A percentile compares a stretch with the other conserved stretches of the same genome.
phyloP scores from a whole-genome alignment of 495 filamentous ascomycete genomes.

The Penicillium nucicola region DNA sequence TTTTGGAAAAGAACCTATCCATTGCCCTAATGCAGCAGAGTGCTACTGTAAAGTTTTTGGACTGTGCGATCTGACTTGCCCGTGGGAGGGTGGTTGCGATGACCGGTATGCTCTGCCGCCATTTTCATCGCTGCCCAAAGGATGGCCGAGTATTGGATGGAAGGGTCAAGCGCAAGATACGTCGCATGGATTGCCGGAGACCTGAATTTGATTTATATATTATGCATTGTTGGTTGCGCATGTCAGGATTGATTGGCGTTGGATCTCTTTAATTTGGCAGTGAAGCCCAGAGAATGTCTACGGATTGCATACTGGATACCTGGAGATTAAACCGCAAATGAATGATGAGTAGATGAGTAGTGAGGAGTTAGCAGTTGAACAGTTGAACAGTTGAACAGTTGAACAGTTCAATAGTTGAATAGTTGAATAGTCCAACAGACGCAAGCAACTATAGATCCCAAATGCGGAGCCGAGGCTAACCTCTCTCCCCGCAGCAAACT shows the following conservation, averaged over 20 bases:
- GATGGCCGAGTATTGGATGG: constrained; percentile 54
- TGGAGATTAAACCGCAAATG: too few species aligned
- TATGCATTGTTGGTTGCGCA: not conserved
- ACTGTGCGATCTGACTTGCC: constrained; percentile 50
- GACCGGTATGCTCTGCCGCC: constrained; percentile 48
- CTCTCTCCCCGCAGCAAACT: constrained; percentile 21
- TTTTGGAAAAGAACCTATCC: constrained; percentile 48
- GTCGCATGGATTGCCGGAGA: constrained; percentile 34
- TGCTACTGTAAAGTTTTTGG: constrained; percentile 68
- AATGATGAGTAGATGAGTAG: too few species aligned
- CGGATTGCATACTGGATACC: too few species aligned
- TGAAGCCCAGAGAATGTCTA: not conserved
- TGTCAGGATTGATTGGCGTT: too few species aligned
- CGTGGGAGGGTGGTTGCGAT: constrained; percentile 30
- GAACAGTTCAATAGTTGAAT: too few species aligned
- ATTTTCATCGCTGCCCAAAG: constrained; percentile 43
- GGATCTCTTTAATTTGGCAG: not conserved
- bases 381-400: too few species aligned
- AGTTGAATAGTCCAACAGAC: too few species aligned
- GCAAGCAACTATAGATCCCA: not conserved
- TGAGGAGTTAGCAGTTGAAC: too few species aligned
- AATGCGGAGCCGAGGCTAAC: constrained; percentile 16
- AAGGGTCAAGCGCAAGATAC: constrained; percentile 43
- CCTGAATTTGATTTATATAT: constrained; percentile 10
- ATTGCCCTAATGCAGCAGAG: constrained; percentile 53